Percentiles rank a stretch among this genome's conserved stretches.
These are phyloP conservation scores for Coniophora puteana DNA, from an alignment of 1,284 basidiomycete genomes.

Conservation along the genomic window DNA sequence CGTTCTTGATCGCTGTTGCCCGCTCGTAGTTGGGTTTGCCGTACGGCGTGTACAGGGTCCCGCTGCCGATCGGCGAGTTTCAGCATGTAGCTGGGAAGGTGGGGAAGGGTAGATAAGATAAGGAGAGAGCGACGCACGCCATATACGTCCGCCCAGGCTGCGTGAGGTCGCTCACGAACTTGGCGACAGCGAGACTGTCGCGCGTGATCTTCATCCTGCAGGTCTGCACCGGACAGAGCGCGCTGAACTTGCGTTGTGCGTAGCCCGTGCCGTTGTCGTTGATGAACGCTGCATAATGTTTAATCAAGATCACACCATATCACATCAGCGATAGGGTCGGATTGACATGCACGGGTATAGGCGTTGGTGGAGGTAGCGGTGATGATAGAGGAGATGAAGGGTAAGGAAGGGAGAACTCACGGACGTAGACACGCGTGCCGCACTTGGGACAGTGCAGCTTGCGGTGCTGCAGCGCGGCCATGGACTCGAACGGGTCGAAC, in stretches of 20 bases:
- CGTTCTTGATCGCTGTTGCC: constrained; percentile 22
- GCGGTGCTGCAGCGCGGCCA: constrained; percentile 17
- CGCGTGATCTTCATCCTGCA: constrained; percentile 30
- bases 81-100: neutral
- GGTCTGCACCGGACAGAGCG: constrained; percentile 22
- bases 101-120: constrained; percentile 2
- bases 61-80: constrained; percentile 15
- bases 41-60: constrained; percentile 25
- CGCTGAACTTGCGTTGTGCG: constrained; percentile 26
- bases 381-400: neutral
- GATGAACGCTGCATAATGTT: constrained; percentile 24
- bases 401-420: constrained; percentile 25
- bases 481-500: constrained; percentile 34
- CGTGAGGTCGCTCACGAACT: constrained; percentile 30
- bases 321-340: neutral
- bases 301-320: neutral
- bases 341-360: too few relatives aligned
- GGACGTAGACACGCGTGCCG: constrained; percentile 17
- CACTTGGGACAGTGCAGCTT: constrained; percentile 32
- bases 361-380: too few relatives aligned
- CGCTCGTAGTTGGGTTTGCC: constrained; percentile 18
- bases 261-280: constrained; percentile 29
- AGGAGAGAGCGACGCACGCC: constrained; percentile 17
- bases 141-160: constrained; percentile 14
- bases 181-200: constrained; percentile 29